Evolutionary conservation across 2,329 filamentous ascomycete species (phyloP), one percentile per base, ranked within the genome.

Genomic region (Hortaea sp.): DNA sequence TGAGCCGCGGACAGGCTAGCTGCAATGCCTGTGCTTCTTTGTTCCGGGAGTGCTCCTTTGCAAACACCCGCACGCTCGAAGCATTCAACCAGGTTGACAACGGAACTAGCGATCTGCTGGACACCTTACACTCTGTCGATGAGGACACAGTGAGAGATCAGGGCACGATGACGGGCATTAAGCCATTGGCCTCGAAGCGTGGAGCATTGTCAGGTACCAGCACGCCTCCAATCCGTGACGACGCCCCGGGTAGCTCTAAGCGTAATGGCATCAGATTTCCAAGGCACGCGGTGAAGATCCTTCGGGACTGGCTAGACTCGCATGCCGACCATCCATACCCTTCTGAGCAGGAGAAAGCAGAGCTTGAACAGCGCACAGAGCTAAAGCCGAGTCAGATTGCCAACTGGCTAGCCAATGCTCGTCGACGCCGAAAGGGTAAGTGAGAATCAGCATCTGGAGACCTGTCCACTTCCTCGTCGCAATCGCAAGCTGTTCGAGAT

Each of bases 401-500:
- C 7, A 94, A 94, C 63, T 95, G 88, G 88, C 78, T 95, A 41
- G 88, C 88, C 49, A 95, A 95, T 65, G 88, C 88, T 47, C 81
- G 88, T 39, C 79, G 88, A 47, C 77, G 88, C 51, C 82, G 85
- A 57, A 95, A 94, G 69, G 80, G 84, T 45, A 78, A 81, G 42
- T 72, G 78, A 1, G 79, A 79, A 41, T 75, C 82, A 52, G 40
- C 28, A 7, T 39, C 20, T 20, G 20, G 20, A 20, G 20, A 20
- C 20, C 20, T 20, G 20, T 20, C 20, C 20, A 20, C 20, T 20
- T 20, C 20, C 20, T 20, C 20, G 20, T 20, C 20, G 4, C 20
- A 20, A 20, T 20, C 20, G n/a, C 32, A n/a, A 35, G 32, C n/a
- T 35, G n/a, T n/a, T 35, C 20, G 37, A 39, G 9, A n/a, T 27